Evolutionary conservation across 1,284 basidiomycete genomes (phyloP).

Genomic region (Ceratobasidium sp.): DNA sequence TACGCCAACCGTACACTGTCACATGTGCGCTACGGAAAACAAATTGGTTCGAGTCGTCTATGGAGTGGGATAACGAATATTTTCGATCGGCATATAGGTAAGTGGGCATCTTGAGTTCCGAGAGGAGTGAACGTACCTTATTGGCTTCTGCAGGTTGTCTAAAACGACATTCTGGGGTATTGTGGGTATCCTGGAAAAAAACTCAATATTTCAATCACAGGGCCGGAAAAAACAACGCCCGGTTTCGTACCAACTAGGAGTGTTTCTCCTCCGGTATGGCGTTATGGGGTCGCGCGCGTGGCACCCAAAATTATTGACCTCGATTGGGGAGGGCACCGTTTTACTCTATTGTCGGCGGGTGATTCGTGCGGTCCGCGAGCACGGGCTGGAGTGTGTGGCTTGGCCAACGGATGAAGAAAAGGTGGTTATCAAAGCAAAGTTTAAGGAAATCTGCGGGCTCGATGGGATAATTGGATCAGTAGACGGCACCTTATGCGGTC

Average conservation of each 20-base stretch:
- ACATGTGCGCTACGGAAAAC: background rate
- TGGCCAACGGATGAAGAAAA: conserved; percentile 18
- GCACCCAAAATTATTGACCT: background rate
- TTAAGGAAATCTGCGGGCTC: background rate
- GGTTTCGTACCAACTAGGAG: background rate
- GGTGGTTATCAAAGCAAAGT: background rate
- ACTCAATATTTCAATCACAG: conserved; percentile 5
- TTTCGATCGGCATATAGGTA: background rate
- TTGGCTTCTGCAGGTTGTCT: background rate
- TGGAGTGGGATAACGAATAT: background rate
- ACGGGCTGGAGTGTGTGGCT: conserved; percentile 6
- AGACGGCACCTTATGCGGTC: background rate
- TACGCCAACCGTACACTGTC: background rate
- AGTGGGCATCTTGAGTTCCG: background rate
- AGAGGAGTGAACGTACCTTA: background rate
- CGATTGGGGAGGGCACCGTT: conserved; percentile 3
- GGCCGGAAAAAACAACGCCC: background rate
- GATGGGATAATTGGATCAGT: background rate
- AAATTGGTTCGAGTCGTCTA: background rate
- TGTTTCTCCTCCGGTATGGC: background rate
- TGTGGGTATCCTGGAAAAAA: background rate
- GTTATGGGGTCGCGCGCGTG: background rate
- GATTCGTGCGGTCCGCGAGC: background rate
- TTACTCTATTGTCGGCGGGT: conserved; percentile 1
- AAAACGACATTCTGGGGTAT: background rate